Conservation (phyloP, 2,329 filamentous ascomycete species). For the Trichothecium sympodiale region DNA sequence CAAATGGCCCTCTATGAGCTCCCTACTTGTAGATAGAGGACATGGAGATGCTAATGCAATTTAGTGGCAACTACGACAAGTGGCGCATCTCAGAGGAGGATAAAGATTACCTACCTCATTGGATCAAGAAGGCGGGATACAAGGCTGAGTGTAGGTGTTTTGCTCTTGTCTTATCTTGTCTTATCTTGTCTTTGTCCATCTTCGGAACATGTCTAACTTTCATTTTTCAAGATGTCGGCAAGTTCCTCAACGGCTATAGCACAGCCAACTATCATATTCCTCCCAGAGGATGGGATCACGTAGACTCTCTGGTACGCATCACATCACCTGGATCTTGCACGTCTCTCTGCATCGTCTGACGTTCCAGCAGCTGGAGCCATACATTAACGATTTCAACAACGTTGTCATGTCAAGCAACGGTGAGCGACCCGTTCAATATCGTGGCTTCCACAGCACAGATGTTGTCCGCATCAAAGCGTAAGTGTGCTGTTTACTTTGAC, state of each 20-base stretch:
- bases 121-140: slow-evolving; percentile 9
- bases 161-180: no score
- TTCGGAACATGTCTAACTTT: no score
- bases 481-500: no score
- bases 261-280: slow-evolving; percentile 4
- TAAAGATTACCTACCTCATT: slow-evolving; percentile 8
- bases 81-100: slow-evolving; percentile 5
- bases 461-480: slow-evolving; percentile 7
- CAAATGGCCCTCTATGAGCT: no score
- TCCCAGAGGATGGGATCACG: slow-evolving; percentile 7
- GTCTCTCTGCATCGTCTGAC: neutral
- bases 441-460: slow-evolving; percentile 6
- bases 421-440: slow-evolving; percentile 3
- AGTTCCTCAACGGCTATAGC: slow-evolving; percentile 9
- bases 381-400: slow-evolving; percentile 5
- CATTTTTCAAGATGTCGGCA: slow-evolving; percentile 7
- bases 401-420: slow-evolving; percentile 8
- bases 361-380: slow-evolving; percentile 6
- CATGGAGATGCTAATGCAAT: no score
- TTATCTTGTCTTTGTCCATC: no score
- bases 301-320: slow-evolving; percentile 5
- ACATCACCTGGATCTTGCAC: no score
- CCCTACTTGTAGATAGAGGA: no score
- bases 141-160: slow-evolving; percentile 8
- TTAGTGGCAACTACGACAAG: no score